phyloP scores from a whole-genome alignment of 2,329 filamentous ascomycete genomes.

The Trichoderma endophyticum region DNA sequence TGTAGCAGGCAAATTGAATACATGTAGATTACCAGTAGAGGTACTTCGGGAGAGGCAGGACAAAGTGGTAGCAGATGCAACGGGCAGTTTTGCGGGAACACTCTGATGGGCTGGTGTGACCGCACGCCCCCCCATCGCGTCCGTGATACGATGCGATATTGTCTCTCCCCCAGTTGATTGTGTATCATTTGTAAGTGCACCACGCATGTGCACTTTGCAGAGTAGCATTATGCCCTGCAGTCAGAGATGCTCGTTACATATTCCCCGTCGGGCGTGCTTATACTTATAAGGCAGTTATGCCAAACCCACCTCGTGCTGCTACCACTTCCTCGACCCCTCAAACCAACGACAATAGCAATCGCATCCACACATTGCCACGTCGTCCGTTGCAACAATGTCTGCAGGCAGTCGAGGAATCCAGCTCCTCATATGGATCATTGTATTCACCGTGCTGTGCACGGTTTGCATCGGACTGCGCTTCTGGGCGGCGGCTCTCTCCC shows the following conservation, averaged over 20 bases:
- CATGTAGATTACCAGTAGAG: not conserved
- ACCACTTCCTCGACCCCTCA: not conserved
- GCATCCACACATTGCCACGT: not conserved
- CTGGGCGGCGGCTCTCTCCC: slow-evolving; percentile 24
- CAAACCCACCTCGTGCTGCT: not conserved
- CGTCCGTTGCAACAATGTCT: not conserved
- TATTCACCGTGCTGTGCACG: slow-evolving; percentile 22
- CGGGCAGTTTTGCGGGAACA: not conserved
- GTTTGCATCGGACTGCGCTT: slow-evolving; percentile 23
- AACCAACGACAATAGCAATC: not conserved
- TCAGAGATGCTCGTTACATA: not conserved
- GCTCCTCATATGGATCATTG: slow-evolving; percentile 15
- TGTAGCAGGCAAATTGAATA: not conserved
- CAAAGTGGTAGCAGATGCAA: not conserved
- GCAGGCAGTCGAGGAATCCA: not conserved
- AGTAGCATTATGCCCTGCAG: not conserved
- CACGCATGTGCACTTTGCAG: not conserved
- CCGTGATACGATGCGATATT: not conserved
- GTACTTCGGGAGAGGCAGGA: not conserved
- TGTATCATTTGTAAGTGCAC: not conserved
- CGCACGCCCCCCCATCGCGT: not conserved
- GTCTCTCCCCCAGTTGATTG: not conserved
- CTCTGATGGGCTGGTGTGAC: not conserved
- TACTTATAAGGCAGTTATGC: slow-evolving; percentile 1
- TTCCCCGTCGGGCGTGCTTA: not conserved